Evolutionary conservation across 2,329 filamentous ascomycete species (phyloP).

Genomic region (Sporothrix phasma): DNA sequence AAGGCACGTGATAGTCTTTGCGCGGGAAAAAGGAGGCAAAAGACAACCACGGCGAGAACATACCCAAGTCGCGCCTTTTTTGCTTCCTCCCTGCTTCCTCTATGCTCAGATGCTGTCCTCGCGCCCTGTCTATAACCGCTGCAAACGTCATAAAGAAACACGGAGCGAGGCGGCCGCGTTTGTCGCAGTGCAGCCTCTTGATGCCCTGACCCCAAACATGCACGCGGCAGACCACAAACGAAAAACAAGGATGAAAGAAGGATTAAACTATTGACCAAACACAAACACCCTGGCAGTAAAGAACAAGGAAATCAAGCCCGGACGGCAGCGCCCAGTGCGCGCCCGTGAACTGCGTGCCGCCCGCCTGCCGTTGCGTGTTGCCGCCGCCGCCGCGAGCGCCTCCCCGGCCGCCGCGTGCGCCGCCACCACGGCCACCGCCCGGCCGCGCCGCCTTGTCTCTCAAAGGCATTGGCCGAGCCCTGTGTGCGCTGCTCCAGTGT

Average conservation of each 20-base stretch:
- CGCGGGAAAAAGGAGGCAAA: too few relatives aligned
- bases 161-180: neutral
- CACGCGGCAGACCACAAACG: too few relatives aligned
- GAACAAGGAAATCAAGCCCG: slow-evolving; percentile 40
- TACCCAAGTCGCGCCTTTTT: neutral
- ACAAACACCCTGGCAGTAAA: slow-evolving; percentile 2
- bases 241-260: neutral
- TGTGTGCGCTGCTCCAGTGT: slow-evolving; percentile 95
- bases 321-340: slow-evolving; percentile 62
- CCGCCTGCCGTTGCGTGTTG: slow-evolving; percentile 54
- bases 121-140: neutral
- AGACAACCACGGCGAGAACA: neutral
- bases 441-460: slow-evolving; percentile 77
- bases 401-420: slow-evolving; percentile 51
- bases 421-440: slow-evolving; percentile 58
- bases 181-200: neutral
- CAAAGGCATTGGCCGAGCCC: slow-evolving; percentile 89
- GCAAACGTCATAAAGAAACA: neutral
- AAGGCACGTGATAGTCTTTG: neutral
- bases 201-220: slow-evolving; percentile 1
- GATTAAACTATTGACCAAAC: neutral
- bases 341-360: slow-evolving; percentile 72
- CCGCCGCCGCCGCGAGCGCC: slow-evolving; percentile 47
- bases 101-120: neutral
- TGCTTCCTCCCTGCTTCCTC: too few relatives aligned